These are phyloP conservation scores for Neophaeococcomyces mojaviensis DNA, from an alignment of 2,329 filamentous ascomycete genomes.

Conservation along the genomic window DNA sequence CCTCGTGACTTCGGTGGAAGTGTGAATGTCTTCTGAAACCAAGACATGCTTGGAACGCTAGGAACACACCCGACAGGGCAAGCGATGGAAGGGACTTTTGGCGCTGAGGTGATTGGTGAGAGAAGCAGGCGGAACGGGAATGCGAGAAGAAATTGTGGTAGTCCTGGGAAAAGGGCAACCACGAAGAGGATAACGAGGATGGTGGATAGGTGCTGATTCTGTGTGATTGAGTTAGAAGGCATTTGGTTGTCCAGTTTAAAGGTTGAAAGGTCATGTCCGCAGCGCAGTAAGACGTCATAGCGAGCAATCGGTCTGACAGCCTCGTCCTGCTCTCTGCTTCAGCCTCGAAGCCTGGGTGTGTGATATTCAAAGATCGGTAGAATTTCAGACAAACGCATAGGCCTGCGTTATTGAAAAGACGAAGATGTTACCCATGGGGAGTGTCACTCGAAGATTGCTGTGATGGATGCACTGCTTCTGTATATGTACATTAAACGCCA, in stretches of 20 bases:
- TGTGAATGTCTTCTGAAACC: conserved; percentile 78
- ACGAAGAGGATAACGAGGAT: conserved; percentile 14
- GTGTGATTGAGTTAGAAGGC: conserved; percentile 16
- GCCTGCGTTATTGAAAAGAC: too few species aligned
- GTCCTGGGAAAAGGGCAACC: conserved; percentile 18
- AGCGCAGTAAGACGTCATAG: conserved; percentile 1
- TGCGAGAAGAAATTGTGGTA: conserved; percentile 18
- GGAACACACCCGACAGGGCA: conserved; percentile 2
- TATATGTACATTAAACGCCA: conserved; percentile 2
- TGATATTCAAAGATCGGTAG: too few species aligned
- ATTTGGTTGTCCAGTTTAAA: conserved; percentile 7
- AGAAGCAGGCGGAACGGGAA: conserved; percentile 14
- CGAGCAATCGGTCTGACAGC: neutral
- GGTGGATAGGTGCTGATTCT: conserved; percentile 15
- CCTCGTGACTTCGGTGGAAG: conserved; percentile 71
- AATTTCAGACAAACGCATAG: too few species aligned
- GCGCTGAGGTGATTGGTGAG: neutral
- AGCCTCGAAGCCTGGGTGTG: too few species aligned
- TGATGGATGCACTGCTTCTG: neutral
- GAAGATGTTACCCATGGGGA: too few species aligned
- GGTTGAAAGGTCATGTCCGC: neutral
- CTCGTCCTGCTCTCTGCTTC: too few species aligned
- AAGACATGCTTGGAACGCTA: conserved; percentile 38
- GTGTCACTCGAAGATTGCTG: neutral
- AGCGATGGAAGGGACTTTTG: neutral